phyloP scores from a whole-genome alignment of 1,284 basidiomycete genomes.

The Lignosus rhinocerotis region DNA sequence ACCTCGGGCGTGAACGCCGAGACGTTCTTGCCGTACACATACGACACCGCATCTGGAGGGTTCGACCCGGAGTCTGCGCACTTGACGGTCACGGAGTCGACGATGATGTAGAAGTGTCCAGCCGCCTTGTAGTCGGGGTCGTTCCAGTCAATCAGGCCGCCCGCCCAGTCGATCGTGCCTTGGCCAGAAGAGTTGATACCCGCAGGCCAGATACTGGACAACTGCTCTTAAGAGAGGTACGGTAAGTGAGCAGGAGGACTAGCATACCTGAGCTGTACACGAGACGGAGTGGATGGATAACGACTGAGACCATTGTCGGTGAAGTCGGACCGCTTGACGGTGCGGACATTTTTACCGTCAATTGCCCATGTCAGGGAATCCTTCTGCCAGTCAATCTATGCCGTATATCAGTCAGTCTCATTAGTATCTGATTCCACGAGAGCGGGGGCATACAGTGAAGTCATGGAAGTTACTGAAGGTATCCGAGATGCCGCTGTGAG shows the following conservation, averaged over 20 bases:
- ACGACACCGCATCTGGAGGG: slow-evolving; percentile 51
- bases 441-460: slow-evolving; percentile 56
- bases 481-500: slow-evolving; percentile 51
- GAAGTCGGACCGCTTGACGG: slow-evolving; percentile 61
- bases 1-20: slow-evolving; percentile 52
- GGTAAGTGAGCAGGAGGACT: not conserved
- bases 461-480: slow-evolving; percentile 74
- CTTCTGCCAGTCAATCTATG: slow-evolving; percentile 77
- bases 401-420: not conserved
- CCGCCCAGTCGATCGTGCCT: slow-evolving; percentile 78
- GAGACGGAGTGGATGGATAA: slow-evolving; percentile 77
- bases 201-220: slow-evolving; percentile 72
- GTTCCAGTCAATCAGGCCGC: slow-evolving; percentile 77
- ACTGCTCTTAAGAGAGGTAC: slow-evolving; percentile 1
- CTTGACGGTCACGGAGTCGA: slow-evolving; percentile 47
- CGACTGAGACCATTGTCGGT: slow-evolving; percentile 49
- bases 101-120: slow-evolving; percentile 35
- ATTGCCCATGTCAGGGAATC: slow-evolving; percentile 66
- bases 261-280: slow-evolving; percentile 71
- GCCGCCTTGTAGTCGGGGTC: slow-evolving; percentile 72
- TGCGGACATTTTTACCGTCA: slow-evolving; percentile 72
- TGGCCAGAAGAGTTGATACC: slow-evolving; percentile 59
- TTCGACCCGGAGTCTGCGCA: slow-evolving; percentile 53
- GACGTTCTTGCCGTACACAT: slow-evolving; percentile 60
- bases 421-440: not conserved